Percentiles rank a stretch among this genome's conserved stretches.
Evolutionary conservation across 345 rosid genomes (phyloP).

Genomic region (Euphorbia tirucalli): DNA sequence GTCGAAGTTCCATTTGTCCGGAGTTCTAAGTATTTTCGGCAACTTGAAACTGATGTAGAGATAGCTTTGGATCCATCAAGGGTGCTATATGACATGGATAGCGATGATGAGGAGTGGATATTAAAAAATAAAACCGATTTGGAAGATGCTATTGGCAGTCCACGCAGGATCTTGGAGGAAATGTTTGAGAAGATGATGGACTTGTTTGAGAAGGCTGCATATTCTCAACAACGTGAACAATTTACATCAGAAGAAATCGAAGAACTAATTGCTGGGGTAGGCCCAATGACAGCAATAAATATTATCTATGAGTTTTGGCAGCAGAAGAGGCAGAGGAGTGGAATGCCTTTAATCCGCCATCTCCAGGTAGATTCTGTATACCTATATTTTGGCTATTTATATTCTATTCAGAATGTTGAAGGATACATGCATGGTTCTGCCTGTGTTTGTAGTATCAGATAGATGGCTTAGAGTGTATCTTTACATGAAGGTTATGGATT

Average conservation of each 20-base stretch:
- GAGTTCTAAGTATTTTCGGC: conserved; percentile 57
- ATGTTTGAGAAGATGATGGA: conserved; percentile 82
- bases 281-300: conserved; percentile 45
- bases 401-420: background rate
- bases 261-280: conserved; percentile 56
- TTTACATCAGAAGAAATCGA: conserved; percentile 66
- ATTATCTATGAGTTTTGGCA: conserved; percentile 66
- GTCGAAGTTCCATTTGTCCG: conserved; percentile 49
- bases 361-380: conserved; percentile 65
- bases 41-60: conserved; percentile 85
- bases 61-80: conserved; percentile 82
- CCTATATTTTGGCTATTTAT: conserved; percentile 1
- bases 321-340: conserved; percentile 70
- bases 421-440: background rate
- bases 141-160: conserved; percentile 34
- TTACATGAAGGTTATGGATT: no score
- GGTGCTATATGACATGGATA: conserved; percentile 92
- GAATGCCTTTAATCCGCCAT: conserved; percentile 89
- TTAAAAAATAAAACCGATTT: conserved; percentile 40
- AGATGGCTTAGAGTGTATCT: no score
- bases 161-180: conserved; percentile 47
- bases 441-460: background rate
- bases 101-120: conserved; percentile 84
- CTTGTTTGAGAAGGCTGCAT: conserved; percentile 83
- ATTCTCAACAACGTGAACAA: conserved; percentile 62